phyloP scores from a whole-genome alignment of 192 early-diverging fungal genomes.

The Pilobolus umbonatus region DNA sequence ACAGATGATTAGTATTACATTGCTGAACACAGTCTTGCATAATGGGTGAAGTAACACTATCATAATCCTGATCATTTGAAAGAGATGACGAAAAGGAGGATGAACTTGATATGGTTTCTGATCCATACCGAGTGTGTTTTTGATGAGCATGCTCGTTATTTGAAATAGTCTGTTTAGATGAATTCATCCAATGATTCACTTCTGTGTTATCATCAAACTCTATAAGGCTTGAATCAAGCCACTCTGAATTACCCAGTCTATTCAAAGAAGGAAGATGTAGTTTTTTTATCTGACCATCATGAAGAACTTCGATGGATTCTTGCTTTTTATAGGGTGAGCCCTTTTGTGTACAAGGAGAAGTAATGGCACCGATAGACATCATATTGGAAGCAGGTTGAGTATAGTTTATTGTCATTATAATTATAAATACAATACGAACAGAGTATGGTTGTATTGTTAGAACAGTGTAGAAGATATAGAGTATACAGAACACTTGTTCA shows the following conservation, averaged over 20 bases:
- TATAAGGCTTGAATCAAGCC: too few species aligned
- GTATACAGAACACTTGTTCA: too few species aligned
- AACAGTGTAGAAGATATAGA: too few species aligned
- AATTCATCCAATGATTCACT: not conserved
- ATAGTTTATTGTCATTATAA: not conserved
- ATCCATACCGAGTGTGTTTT: not conserved
- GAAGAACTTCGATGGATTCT: not conserved
- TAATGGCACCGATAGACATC: constrained; percentile 8
- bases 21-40: too few species aligned
- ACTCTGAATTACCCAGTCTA: too few species aligned
- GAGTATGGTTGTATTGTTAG: too few species aligned
- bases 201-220: not conserved
- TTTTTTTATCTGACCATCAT: not conserved
- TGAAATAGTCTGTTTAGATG: too few species aligned
- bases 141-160: too few species aligned
- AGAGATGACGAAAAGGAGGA: not conserved
- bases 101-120: not conserved
- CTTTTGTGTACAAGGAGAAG: not conserved
- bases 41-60: too few species aligned
- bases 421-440: not conserved
- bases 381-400: not conserved
- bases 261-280: not conserved
- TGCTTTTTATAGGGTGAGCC: not conserved
- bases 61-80: not conserved
- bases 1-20: too few species aligned